Evolutionary conservation across 257 asterid species (phyloP).

Genomic region (Salvia miltiorrhiza): DNA sequence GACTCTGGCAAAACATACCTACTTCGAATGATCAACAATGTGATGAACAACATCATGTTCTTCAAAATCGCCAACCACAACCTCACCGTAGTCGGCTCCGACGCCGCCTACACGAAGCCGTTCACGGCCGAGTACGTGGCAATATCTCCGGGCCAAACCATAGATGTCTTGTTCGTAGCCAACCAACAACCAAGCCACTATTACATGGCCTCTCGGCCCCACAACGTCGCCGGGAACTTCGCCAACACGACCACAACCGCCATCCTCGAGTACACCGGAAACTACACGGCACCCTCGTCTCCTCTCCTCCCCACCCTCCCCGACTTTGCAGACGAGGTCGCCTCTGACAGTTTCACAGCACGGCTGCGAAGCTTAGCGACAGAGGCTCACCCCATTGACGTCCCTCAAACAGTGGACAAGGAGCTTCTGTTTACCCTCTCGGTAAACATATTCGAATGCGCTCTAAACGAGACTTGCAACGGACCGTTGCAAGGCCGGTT

Average conservation of each 20-base stretch:
- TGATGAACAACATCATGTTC: constrained; percentile 56
- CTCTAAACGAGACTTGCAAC: constrained; percentile 6
- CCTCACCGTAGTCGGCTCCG: constrained; percentile 54
- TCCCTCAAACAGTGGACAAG: constrained; percentile 32
- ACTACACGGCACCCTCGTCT: constrained; percentile 30
- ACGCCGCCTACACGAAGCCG: constrained; percentile 49
- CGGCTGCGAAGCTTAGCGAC: constrained; percentile 28
- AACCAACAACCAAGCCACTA: constrained; percentile 49
- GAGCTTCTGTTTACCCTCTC: constrained; percentile 40
- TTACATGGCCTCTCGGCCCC: constrained; percentile 55
- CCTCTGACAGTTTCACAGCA: constrained; percentile 26
- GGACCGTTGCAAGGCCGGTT: constrained; percentile 24
- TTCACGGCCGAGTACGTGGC: constrained; percentile 34
- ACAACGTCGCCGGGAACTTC: background rate
- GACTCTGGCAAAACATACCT: constrained; percentile 45
- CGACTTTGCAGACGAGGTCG: background rate
- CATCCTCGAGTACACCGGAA: constrained; percentile 30
- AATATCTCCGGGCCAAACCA: constrained; percentile 60
- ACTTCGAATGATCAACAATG: constrained; percentile 49
- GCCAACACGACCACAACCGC: constrained; percentile 44
- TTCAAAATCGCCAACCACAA: constrained; percentile 49
- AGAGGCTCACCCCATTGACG: constrained; percentile 29
- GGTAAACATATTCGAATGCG: constrained; percentile 34
- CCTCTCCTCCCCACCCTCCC: constrained; percentile 41
- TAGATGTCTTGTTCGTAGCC: constrained; percentile 45